Base-by-base conservation (phyloP, 106 monocot species). In the Amphibolis antarctica region DNA sequence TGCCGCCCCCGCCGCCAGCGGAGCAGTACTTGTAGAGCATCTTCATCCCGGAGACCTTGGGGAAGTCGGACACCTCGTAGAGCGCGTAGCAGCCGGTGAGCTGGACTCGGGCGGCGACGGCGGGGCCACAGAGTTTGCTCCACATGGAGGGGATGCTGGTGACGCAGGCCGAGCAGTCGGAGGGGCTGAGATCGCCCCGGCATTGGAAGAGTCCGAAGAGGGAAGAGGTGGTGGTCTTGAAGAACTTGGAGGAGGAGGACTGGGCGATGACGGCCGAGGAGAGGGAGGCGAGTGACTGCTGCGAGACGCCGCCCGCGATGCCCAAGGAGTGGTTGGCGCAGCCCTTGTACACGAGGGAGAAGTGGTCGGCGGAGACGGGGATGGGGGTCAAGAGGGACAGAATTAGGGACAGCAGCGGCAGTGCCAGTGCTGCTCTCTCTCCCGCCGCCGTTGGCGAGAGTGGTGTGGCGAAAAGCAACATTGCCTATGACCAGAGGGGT, bases 141-240 rank as follows among this genome's bases (percentile, higher is more conserved):
- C 87, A 98, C 70, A 75, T 67, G 18, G 84, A 51, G 26, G 83
- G 66, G 19, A 81, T 67, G 44, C 75, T 75, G 44, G 50, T 49
- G 23, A 91, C 82, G 78, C 98, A 98, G 54, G 84, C 56, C 29
- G 90, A 69, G 72, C 98, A 98, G 66, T 87, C 90, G 15, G 73
- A 23, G 67, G 73, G 46, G 61, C 60, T 44, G 60, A 98, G 76
- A 31, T 98, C 98, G 23, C 98, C 98, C 24, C 98, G 82, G 82
- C 98, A 98, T 60, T 98, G 98, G 62, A 83, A 98, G 60, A 96
- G 84, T 5, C 89, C 89, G 71, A 75, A 84, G 49, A 96, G 44
- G 50, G 81, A 14, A 18, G 85, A 75, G 12, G 82, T 68, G 60
- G 86, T 72, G 52, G 89, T 86, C 73, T 86, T 89, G 81, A 75